Evolutionary conservation across 345 rosid genomes (phyloP).

Genomic region (Clarkia xantiana): DNA sequence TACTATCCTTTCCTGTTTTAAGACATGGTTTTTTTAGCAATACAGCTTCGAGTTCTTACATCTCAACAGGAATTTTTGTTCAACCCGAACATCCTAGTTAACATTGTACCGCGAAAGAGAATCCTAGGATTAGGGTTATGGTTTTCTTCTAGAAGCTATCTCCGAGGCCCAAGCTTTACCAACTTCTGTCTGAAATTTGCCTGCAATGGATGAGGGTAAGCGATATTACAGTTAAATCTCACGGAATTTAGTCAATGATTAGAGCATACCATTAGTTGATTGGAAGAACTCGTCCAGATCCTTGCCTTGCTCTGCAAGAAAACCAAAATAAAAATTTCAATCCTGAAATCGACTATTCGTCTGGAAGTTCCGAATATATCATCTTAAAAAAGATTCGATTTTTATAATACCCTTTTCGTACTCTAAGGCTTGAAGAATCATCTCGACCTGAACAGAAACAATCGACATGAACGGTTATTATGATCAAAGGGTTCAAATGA

Average conservation of each 20-base stretch:
- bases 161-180: constrained; percentile 87
- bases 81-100: not conserved
- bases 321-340: not conserved
- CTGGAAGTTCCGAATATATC: too few relatives aligned
- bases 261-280: constrained; percentile 64
- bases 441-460: constrained; percentile 38
- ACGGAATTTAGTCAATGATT: too few relatives aligned
- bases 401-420: constrained; percentile 47
- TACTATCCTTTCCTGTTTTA: too few relatives aligned
- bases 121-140: not conserved
- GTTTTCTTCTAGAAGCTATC: constrained; percentile 59
- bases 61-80: not conserved
- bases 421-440: constrained; percentile 97
- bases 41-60: too few relatives aligned
- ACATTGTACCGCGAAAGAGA: constrained; percentile 2
- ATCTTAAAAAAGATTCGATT: too few relatives aligned
- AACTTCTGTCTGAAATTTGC: constrained; percentile 70
- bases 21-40: too few relatives aligned
- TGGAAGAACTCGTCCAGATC: constrained; percentile 84
- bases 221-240: too few relatives aligned
- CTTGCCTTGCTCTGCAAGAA: constrained; percentile 66
- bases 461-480: too few relatives aligned
- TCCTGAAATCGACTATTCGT: too few relatives aligned
- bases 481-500: too few relatives aligned
- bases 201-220: constrained; percentile 20